Conservation (phyloP, 495 filamentous ascomycete species). For the Hyaloscypha variabilis region DNA sequence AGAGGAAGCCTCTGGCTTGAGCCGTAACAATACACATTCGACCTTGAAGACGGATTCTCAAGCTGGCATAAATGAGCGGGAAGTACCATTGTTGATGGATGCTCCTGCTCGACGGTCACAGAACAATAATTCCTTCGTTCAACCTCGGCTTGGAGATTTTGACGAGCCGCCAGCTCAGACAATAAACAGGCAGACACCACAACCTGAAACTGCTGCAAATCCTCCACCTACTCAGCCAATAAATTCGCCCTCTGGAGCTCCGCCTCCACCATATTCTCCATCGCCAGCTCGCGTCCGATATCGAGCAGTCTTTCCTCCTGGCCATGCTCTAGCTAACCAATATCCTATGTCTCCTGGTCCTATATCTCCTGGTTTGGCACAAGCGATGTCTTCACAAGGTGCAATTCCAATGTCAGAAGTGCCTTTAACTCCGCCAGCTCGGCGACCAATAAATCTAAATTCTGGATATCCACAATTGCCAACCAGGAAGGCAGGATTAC, state of each 20-base stretch:
- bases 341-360: constrained; percentile 31
- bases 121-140: constrained; percentile 41
- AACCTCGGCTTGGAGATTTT: constrained; percentile 21
- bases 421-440: constrained; percentile 28
- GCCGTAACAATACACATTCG: constrained; percentile 11
- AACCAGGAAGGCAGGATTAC: constrained; percentile 23
- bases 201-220: constrained; percentile 4
- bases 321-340: constrained; percentile 19
- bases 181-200: not conserved
- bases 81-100: constrained; percentile 27
- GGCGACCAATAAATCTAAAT: constrained; percentile 37
- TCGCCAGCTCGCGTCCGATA: constrained; percentile 26
- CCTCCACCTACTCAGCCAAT: not conserved
- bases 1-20: constrained; percentile 1
- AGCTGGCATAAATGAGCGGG: constrained; percentile 20
- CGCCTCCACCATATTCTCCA: constrained; percentile 37
- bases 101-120: constrained; percentile 19
- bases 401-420: constrained; percentile 52
- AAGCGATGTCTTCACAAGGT: constrained; percentile 42
- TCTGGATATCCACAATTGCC: constrained; percentile 32
- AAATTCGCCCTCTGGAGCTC: constrained; percentile 10
- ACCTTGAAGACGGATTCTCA: constrained; percentile 4
- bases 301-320: constrained; percentile 32
- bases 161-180: constrained; percentile 23
- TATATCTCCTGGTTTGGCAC: constrained; percentile 35